phyloP scores from a whole-genome alignment of 495 filamentous ascomycete species.

The Cercophora newfieldiana region DNA sequence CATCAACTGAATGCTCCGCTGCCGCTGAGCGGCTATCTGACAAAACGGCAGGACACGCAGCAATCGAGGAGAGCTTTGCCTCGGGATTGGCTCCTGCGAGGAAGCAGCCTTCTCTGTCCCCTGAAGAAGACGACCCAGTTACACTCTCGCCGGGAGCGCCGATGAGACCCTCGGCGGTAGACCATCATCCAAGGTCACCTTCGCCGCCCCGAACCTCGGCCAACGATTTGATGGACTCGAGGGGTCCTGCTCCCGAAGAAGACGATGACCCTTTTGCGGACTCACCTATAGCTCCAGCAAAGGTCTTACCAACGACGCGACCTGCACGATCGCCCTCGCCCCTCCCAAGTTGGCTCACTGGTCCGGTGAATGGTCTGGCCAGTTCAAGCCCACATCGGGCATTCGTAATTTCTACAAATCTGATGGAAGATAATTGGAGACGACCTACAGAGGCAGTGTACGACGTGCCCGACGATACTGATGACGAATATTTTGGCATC shows the following conservation, averaged over 20 bases:
- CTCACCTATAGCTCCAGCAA: background rate
- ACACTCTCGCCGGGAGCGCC: background rate
- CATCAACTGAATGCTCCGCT: background rate
- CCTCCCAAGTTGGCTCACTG: background rate
- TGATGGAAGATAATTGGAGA: background rate
- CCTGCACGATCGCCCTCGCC: background rate
- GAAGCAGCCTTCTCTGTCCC: background rate
- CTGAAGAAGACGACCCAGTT: background rate
- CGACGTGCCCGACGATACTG: background rate
- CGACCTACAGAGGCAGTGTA: background rate
- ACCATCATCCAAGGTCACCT: background rate
- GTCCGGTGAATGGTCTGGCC: background rate
- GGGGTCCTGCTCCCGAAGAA: background rate
- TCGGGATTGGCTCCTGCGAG: background rate
- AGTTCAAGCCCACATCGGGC: background rate
- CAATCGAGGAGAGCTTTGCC: background rate
- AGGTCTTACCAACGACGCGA: too few relatives aligned
- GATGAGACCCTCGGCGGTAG: background rate
- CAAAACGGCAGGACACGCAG: background rate
- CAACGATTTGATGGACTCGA: too few relatives aligned
- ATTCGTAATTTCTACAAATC: background rate
- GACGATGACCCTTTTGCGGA: slow-evolving; percentile 11
- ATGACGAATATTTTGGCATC: background rate
- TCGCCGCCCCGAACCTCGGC: background rate
- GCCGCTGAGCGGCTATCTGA: background rate